Evolutionary conservation across 768 basidiomycete species (phyloP), one percentile per base, ranked within the genome.

Genomic region (Auricularia sp.): DNA sequence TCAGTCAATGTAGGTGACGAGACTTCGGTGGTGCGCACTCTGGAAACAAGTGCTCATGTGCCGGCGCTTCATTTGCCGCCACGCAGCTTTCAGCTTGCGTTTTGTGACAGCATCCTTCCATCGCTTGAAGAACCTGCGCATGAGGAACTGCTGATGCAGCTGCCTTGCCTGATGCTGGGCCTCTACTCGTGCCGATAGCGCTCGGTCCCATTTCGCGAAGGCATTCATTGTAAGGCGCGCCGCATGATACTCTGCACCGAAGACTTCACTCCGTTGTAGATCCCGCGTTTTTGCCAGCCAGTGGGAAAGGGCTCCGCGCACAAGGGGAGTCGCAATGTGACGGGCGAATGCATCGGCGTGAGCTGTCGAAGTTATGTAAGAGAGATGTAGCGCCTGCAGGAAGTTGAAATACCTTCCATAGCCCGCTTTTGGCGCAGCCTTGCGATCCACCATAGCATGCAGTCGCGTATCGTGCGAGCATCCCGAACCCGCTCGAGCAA

Each of bases 201-300:
- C 75, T 21, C 83, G 69, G 21, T 85, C 80, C 89, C 90, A 91
- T 18, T 66, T 69, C 4, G 82, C 70, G 14, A 88, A 74, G 63
- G 74, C 70, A 62, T 72, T 76, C 63, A 75, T 79, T 8, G 73
- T 71, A 7, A 84, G 66, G 64, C 76, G 77, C 1, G 70, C 68
- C 14, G 77, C 72, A 68, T 84, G 76, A 69, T 81, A 83, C 62
- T 81, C 80, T 11, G 77, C 72, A 14, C 86, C 86, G 61, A 82
- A 80, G 0, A 74, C 64, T 14, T 74, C 70, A 3, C 81, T 78
- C 64, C 82, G 84, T 64, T 77, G 79, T 70, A 81, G 81, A 3
- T 77, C 75, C 3, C 67, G 71, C 67, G 23, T 21, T 29, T 62
- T 61, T 11, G 44, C 29, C 10, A 43, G 21, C 67, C 66, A 66